Percentiles rank a stretch among this genome's conserved stretches.
phyloP scores from a whole-genome alignment of 306 rosid genomes.

The Ochetophila trinervis region DNA sequence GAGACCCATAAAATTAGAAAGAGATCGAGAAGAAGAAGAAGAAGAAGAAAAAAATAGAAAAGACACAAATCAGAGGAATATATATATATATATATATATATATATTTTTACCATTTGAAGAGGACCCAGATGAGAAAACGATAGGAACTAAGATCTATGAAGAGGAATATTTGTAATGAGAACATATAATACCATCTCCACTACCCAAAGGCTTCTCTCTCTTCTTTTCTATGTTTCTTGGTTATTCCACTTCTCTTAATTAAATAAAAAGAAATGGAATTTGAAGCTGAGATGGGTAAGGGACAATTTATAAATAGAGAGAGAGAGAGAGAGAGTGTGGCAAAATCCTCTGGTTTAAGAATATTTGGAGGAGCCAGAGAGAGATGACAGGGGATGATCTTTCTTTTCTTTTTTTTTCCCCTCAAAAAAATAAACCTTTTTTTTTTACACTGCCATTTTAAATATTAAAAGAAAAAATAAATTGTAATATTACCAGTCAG shows the following conservation, averaged over 20 bases:
- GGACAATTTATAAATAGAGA: slow-evolving; percentile 43
- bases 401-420: slow-evolving; percentile 6
- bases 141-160: slow-evolving; percentile 52
- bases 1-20: slow-evolving; percentile 19
- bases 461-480: not conserved
- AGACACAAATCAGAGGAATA: slow-evolving; percentile 20
- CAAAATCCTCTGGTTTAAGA: slow-evolving; percentile 74
- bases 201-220: slow-evolving; percentile 30
- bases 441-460: not conserved
- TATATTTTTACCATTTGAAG: slow-evolving; percentile 47
- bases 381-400: slow-evolving; percentile 41
- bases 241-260: slow-evolving; percentile 76
- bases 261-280: slow-evolving; percentile 65
- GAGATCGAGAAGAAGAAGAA: slow-evolving; percentile 25
- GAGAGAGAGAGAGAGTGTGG: slow-evolving; percentile 53
- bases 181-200: slow-evolving; percentile 67
- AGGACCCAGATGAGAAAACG: slow-evolving; percentile 46
- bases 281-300: slow-evolving; percentile 47
- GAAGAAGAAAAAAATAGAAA: not conserved
- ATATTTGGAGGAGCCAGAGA: slow-evolving; percentile 76
- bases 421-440: not conserved
- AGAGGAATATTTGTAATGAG: slow-evolving; percentile 56
- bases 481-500: no score
- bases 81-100: no score
- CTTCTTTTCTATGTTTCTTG: slow-evolving; percentile 56